Conservation (phyloP, 768 basidiomycete species). For the Leccinum fibrillosum region DNA sequence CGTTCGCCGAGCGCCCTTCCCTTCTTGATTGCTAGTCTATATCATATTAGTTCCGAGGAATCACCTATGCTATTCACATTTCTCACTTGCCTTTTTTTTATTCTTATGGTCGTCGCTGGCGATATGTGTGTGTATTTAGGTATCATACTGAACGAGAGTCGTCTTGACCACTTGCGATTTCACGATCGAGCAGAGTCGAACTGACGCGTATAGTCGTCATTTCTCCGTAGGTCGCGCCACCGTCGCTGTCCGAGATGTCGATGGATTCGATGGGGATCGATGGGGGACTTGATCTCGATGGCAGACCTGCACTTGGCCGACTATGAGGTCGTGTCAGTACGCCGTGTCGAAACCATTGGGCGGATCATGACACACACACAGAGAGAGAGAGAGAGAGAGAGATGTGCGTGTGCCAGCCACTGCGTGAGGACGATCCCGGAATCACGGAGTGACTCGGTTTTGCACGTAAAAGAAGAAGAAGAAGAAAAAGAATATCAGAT, state of each 20-base stretch:
- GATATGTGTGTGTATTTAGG: conserved; percentile 4
- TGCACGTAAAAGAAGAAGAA: background rate
- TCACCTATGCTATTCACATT: conserved; percentile 2
- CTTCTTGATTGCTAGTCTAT: background rate
- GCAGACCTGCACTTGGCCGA: too few relatives aligned
- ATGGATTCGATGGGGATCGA: background rate
- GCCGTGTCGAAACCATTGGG: background rate
- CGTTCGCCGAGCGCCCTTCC: background rate
- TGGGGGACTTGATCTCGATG: background rate
- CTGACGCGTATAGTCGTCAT: background rate
- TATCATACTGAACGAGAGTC: conserved; percentile 4
- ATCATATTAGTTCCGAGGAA: conserved; percentile 20
- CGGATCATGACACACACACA: too few relatives aligned
- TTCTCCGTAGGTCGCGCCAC: too few relatives aligned
- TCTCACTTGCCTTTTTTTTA: conserved; percentile 17
- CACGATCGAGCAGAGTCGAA: conserved; percentile 9
- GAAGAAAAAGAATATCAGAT: background rate
- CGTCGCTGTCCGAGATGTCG: too few relatives aligned
- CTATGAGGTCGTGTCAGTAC: too few relatives aligned
- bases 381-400: background rate
- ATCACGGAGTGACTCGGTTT: background rate
- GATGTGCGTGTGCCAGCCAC: too few relatives aligned
- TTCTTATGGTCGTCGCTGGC: conserved; percentile 12
- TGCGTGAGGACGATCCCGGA: too few relatives aligned
- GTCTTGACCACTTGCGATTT: background rate